Conservation (phyloP, 306 rosid species). For the Pachyrhizus erosus region DNA sequence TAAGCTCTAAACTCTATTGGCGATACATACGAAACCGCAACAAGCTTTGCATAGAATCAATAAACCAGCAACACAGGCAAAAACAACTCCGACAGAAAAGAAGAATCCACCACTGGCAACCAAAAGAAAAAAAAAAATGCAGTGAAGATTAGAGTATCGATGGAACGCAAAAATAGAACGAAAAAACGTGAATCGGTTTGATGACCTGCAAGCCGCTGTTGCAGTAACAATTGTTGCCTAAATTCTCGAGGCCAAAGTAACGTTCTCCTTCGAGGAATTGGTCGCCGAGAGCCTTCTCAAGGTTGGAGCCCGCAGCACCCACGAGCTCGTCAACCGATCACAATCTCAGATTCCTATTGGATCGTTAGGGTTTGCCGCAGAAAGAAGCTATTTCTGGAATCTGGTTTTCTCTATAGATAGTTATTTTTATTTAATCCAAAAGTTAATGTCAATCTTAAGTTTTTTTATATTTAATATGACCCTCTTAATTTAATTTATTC, state of each 20-base stretch:
- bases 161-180: not conserved
- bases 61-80: not conserved
- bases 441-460: no score
- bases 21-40: not conserved
- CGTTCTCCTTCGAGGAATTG: conserved; percentile 99
- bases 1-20: not conserved
- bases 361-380: conserved; percentile 52
- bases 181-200: conserved; percentile 28
- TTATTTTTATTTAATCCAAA: no score
- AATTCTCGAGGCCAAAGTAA: conserved; percentile 96
- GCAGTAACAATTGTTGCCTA: conserved; percentile 98
- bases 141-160: not conserved
- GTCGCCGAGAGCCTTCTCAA: conserved; percentile 98
- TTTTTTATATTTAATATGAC: no score
- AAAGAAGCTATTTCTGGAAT: no score
- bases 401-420: no score
- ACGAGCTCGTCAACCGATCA: conserved; percentile 56
- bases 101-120: not conserved
- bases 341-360: conserved; percentile 60
- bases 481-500: no score
- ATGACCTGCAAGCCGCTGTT: conserved; percentile 97
- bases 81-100: not conserved
- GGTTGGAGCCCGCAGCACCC: conserved; percentile 99
- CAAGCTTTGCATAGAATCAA: conserved; percentile 12
- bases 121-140: not conserved